Evolutionary conservation across 2,329 filamentous ascomycete species (phyloP), one percentile per base, ranked within the genome.

Genomic region (Coniella vitis): DNA sequence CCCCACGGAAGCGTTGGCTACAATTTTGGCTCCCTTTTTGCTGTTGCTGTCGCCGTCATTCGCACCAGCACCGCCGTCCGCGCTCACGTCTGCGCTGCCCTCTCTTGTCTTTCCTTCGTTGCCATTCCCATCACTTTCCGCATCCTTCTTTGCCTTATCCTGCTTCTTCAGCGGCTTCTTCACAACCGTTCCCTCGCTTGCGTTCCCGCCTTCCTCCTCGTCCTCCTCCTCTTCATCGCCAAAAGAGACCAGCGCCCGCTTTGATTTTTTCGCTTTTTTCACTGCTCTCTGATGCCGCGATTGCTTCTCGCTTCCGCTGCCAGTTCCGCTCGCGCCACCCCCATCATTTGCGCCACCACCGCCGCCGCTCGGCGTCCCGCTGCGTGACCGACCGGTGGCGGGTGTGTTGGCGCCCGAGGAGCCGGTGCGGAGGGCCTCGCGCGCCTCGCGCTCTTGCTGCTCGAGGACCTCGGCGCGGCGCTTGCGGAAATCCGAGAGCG

Each of bases 401-500:
- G 37, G 58, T 61, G 58, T 76, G 37, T 45, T 48, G 36, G 75
- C 72, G 38, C 73, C 75, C 39, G 70, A 68, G 50, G 67, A 65
- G 63, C n/a, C 64, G 47, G 67, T 64, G 48, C 77, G 62, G 21
- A 78, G 72, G 36, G 73, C 76, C 56, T 87, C 85, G 61, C 83
- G 81, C 12, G 81, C 84, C 60, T 93, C 88, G 60, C 86, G 81
- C 62, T 93, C 88, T 62, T 93, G 91, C 63, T 88, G 84, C 65
- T 96, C 91, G 41, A 95, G 73, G n/a, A 90, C 88, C 67, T 96
- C 89, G 58, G 90, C 90, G 66, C 91, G 88, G 52, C 93, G 84
- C 71, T 98, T 97, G 67, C 91, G 89, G 66, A 95, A 97, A 64
- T 97, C 93, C 56, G 87, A 89, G 38, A 96, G 83, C 50, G 87